These are phyloP conservation scores for Scytalidium lignicola DNA, from an alignment of 2,329 filamentous ascomycete species.

Conservation along the genomic window DNA sequence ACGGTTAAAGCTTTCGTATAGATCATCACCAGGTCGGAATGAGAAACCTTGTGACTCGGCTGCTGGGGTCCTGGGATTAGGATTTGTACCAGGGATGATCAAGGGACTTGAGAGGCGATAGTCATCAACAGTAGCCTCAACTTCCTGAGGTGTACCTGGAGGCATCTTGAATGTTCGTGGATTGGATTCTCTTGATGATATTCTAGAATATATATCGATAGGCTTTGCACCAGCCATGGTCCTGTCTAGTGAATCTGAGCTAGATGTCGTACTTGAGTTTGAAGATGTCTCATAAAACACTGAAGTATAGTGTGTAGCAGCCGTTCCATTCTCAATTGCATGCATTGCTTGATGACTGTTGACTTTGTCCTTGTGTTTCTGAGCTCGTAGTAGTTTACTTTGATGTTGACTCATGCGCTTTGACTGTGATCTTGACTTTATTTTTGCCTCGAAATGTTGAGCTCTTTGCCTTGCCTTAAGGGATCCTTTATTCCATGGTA, in stretches of 20 bases:
- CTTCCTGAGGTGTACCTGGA: no score
- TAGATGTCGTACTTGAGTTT: not conserved
- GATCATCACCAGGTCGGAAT: conserved; percentile 3
- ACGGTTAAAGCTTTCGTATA: not conserved
- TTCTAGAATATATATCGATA: not conserved
- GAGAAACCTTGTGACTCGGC: conserved; percentile 1
- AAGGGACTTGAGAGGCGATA: not conserved
- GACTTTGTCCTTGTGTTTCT: not conserved
- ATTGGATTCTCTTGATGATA: not conserved
- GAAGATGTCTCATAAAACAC: not conserved
- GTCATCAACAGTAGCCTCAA: not conserved
- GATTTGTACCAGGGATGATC: not conserved
- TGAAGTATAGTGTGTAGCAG: not conserved
- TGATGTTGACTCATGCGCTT: not conserved
- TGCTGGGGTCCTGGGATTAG: not conserved
- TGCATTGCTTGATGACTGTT: not conserved
- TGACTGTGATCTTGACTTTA: not conserved
- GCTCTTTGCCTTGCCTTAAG: not conserved
- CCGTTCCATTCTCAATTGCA: not conserved
- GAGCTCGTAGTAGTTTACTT: not conserved
- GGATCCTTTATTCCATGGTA: not conserved
- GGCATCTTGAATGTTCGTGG: not conserved
- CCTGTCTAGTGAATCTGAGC: not conserved
- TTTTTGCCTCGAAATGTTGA: not conserved
- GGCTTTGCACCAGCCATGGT: not conserved